Evolutionary conservation across 768 basidiomycete species (phyloP).

Genomic region (Myochromella boudieri): DNA sequence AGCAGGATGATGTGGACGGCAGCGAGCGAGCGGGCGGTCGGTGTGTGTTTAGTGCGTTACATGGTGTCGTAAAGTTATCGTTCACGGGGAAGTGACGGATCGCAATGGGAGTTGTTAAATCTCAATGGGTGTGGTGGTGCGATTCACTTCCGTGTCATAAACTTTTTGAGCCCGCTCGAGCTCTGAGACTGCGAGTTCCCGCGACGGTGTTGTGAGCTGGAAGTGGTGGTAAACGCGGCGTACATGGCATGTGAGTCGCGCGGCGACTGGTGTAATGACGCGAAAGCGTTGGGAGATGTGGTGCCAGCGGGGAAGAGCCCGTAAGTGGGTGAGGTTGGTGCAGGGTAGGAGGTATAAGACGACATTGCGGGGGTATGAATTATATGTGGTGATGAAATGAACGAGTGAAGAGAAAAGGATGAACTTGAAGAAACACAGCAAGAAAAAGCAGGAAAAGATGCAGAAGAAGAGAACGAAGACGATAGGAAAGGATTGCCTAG

Average conservation of each 20-base stretch:
- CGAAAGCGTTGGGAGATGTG: conserved; percentile 58
- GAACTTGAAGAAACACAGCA: no score
- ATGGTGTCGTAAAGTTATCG: conserved; percentile 1
- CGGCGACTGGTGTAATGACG: conserved; percentile 56
- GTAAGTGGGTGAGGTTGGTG: conserved; percentile 54
- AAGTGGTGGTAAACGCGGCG: conserved; percentile 40
- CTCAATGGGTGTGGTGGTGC: background rate
- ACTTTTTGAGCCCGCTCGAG: conserved; percentile 34
- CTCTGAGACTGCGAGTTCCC: conserved; percentile 20
- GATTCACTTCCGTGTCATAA: conserved; percentile 27
- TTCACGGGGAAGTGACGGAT: background rate
- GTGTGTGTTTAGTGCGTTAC: no score
- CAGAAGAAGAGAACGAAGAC: conserved; percentile 6
- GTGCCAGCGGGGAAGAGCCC: conserved; percentile 60
- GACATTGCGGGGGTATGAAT: conserved; percentile 39
- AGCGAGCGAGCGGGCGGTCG: background rate
- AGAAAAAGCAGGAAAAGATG: no score
- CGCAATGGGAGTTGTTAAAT: background rate
- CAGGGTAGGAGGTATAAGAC: conserved; percentile 40
- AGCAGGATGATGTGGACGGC: background rate
- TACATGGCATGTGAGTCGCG: conserved; percentile 62
- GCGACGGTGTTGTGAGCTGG: conserved; percentile 15
- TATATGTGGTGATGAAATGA: conserved; percentile 3
- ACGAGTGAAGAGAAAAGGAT: conserved; percentile 7
- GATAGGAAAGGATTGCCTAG: conserved; percentile 2